Conservation (phyloP, 2,329 filamentous ascomycete species). For the Colletotrichum neosansevieriae region DNA sequence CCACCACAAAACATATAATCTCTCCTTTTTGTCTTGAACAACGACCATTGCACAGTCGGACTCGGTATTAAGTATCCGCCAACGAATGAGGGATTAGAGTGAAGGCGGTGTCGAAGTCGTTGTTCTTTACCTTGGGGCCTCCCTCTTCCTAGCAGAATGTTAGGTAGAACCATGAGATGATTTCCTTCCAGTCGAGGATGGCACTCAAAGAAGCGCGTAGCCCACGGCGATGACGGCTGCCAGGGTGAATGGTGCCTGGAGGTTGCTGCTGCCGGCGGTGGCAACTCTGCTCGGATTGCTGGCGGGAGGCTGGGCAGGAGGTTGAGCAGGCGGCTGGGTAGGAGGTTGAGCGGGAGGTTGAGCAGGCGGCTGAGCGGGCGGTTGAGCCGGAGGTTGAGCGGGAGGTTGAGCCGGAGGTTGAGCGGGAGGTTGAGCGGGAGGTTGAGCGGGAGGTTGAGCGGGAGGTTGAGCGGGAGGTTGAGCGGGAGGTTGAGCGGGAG, state of each 20-base stretch:
- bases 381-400: background rate
- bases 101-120: background rate
- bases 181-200: background rate
- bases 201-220: conserved; percentile 30
- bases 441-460: background rate
- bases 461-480: conserved; percentile 7
- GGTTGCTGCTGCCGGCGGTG: conserved; percentile 26
- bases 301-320: background rate
- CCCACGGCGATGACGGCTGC: conserved; percentile 9
- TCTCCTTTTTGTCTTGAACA: background rate
- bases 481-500: background rate
- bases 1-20: background rate
- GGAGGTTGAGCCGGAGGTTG: background rate
- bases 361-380: background rate
- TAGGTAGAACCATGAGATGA: background rate
- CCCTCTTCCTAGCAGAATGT: background rate
- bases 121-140: background rate
- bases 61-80: too few relatives aligned
- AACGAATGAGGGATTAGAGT: background rate
- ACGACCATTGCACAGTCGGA: too few relatives aligned
- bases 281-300: conserved; percentile 22
- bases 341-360: background rate
- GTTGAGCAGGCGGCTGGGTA: background rate
- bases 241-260: conserved; percentile 29
- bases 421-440: background rate